These are phyloP conservation scores for Aaosphaeria pasadenensis DNA, from an alignment of 2,329 filamentous ascomycete genomes.

Conservation along the genomic window DNA sequence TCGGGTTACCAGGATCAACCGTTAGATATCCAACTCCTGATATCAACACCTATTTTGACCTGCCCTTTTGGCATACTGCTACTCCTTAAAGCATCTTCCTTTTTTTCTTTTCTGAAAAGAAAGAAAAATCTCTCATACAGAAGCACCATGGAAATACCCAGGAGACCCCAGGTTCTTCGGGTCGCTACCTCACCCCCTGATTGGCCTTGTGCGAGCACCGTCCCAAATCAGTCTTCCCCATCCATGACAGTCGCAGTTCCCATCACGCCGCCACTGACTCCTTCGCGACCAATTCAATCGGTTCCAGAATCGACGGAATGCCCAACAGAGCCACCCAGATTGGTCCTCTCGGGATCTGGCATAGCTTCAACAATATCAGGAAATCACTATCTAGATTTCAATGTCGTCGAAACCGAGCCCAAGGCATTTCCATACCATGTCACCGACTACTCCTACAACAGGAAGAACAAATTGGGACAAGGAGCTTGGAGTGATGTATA, in stretches of 20 bases:
- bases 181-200: constrained; percentile 23
- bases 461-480: constrained; percentile 28
- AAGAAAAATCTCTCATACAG: neutral
- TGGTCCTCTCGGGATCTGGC: no score
- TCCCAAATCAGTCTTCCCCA: no score
- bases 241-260: constrained; percentile 13
- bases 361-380: no score
- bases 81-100: no score
- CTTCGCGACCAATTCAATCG: constrained; percentile 12
- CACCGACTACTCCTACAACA: constrained; percentile 25
- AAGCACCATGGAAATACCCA: neutral
- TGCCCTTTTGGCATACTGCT: no score
- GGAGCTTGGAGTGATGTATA: constrained; percentile 39
- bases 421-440: constrained; percentile 17
- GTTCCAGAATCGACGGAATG: no score
- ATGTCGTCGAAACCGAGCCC: neutral
- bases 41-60: no score
- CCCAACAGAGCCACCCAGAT: no score
- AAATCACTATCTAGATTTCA: neutral
- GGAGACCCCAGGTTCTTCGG: constrained; percentile 3
- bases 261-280: constrained; percentile 28
- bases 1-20: no score
- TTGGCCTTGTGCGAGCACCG: constrained; percentile 15
- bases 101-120: no score
- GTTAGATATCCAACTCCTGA: no score